A percentile compares a stretch with the other conserved stretches of the same genome.
phyloP scores from a whole-genome alignment of 2,329 filamentous ascomycete species.

The Alternaria rosae region DNA sequence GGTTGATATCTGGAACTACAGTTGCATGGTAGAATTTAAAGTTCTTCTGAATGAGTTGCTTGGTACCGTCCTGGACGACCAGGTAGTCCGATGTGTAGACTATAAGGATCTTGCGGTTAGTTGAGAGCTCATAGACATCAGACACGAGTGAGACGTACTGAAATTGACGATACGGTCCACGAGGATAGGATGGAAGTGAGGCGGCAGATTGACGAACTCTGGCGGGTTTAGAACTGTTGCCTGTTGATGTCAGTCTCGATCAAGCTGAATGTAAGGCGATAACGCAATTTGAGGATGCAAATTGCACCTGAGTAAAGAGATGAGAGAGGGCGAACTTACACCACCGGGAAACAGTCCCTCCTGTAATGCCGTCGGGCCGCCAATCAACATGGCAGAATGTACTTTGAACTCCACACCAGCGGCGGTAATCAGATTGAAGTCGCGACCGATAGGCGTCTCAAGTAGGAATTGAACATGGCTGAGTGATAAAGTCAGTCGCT shows the following conservation, averaged over 20 bases:
- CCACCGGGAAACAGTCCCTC: slow-evolving; percentile 14
- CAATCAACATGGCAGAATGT: slow-evolving; percentile 22
- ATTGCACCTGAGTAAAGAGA: not conserved
- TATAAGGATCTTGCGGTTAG: too few species aligned
- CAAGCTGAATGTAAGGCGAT: not conserved
- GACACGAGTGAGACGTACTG: not conserved
- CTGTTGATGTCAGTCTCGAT: not conserved
- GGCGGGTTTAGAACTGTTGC: not conserved
- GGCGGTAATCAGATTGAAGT: slow-evolving; percentile 19
- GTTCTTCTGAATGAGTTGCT: not conserved
- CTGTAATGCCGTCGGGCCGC: slow-evolving; percentile 15
- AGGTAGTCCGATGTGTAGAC: slow-evolving; percentile 22
- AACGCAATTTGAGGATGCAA: not conserved
- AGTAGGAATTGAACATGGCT: slow-evolving; percentile 9
- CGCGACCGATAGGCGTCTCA: slow-evolving; percentile 10
- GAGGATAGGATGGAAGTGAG: slow-evolving; percentile 15
- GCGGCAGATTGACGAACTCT: slow-evolving; percentile 4
- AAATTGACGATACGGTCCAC: slow-evolving; percentile 20
- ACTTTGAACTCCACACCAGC: slow-evolving; percentile 17
- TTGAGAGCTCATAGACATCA: too few species aligned
- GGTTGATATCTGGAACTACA: not conserved
- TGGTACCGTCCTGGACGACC: not conserved
- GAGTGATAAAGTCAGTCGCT: not conserved
- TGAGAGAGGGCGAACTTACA: not conserved
- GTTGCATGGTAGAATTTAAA: slow-evolving; percentile 7